These are phyloP conservation scores for Priceomyces haplophilus DNA, from an alignment of 805 yeast genomes.

Conservation along the genomic window DNA sequence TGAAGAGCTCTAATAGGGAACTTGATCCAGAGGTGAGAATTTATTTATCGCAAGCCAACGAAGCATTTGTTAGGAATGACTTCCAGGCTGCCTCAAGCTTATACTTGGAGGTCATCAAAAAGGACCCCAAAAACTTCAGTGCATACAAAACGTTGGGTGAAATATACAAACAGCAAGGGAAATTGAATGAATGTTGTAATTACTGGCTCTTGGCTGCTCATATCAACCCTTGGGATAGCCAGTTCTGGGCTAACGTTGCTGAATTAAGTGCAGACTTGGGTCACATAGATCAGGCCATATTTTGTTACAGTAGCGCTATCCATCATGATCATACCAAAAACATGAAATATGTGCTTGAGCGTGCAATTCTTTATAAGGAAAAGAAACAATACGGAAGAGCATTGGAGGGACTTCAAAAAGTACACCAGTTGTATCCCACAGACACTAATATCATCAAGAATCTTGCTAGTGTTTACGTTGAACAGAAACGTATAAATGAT, in stretches of 20 bases:
- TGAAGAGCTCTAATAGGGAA: slow-evolving; percentile 36
- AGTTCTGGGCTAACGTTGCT: slow-evolving; percentile 76
- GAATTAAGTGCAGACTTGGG: slow-evolving; percentile 62
- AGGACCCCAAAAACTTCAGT: slow-evolving; percentile 72
- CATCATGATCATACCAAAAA: slow-evolving; percentile 15
- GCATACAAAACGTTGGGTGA: slow-evolving; percentile 91
- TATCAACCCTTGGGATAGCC: slow-evolving; percentile 69
- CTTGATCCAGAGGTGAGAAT: slow-evolving; percentile 71
- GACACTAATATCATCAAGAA: slow-evolving; percentile 62
- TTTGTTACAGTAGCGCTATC: slow-evolving; percentile 56
- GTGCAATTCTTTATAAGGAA: slow-evolving; percentile 67
- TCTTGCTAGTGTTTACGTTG: slow-evolving; percentile 48
- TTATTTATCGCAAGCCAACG: slow-evolving; percentile 70
- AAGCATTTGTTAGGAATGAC: slow-evolving; percentile 68
- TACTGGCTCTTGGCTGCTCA: slow-evolving; percentile 83
- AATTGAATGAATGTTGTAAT: slow-evolving; percentile 68
- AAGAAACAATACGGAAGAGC: slow-evolving; percentile 69
- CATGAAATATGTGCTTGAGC: slow-evolving; percentile 54
- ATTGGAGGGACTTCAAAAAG: slow-evolving; percentile 62
- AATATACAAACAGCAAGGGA: slow-evolving; percentile 66
- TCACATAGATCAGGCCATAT: slow-evolving; percentile 70
- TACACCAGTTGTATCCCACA: slow-evolving; percentile 53
- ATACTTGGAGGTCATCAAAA: slow-evolving; percentile 68
- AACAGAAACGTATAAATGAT: slow-evolving; percentile 61
- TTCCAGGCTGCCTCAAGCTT: slow-evolving; percentile 55